Conservation (phyloP, 2,329 filamentous ascomycete species). For the Leptographium galeiforme region DNA sequence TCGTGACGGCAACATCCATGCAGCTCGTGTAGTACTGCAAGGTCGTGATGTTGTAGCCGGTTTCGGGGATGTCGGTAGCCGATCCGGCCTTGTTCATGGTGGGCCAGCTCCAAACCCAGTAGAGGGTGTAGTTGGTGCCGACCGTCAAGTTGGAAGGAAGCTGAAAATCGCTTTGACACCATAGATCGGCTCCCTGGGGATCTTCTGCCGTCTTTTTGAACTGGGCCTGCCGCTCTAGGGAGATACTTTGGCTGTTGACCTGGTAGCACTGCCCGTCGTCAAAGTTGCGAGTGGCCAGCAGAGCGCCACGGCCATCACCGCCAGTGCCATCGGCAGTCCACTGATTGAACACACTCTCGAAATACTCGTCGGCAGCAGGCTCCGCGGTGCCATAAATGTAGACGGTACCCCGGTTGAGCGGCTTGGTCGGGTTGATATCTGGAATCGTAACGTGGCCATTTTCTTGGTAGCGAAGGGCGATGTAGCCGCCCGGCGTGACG, state of each 20-base stretch:
- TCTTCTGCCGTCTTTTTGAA: constrained; percentile 37
- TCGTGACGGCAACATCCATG: constrained; percentile 26
- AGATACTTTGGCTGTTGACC: constrained; percentile 47
- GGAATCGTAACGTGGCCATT: constrained; percentile 62
- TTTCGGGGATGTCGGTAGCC: constrained; percentile 18
- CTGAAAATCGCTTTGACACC: constrained; percentile 70
- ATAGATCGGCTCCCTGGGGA: constrained; percentile 45
- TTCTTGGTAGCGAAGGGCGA: constrained; percentile 58
- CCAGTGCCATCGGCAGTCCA: constrained; percentile 76
- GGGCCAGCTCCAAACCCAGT: constrained; percentile 97
- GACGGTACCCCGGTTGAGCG: constrained; percentile 54
- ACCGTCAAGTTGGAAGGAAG: constrained; percentile 53
- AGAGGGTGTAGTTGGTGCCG: constrained; percentile 61
- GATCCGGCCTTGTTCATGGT: constrained; percentile 31
- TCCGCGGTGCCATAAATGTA: constrained; percentile 60
- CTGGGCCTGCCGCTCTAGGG: constrained; percentile 40
- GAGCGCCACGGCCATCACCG: constrained; percentile 62
- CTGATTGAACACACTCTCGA: constrained; percentile 53
- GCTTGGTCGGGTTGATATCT: constrained; percentile 42
- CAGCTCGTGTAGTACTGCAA: constrained; percentile 25
- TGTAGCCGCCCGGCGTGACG: constrained; percentile 44
- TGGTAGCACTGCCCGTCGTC: constrained; percentile 90
- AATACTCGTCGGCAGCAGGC: constrained; percentile 35
- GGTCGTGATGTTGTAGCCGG: constrained; percentile 18
- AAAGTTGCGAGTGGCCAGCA: constrained; percentile 67